A percentile compares a stretch with the other conserved stretches of the same genome.
Evolutionary conservation across 73 alveolate species (phyloP).

Genomic region (Breviolum minutum): DNA sequence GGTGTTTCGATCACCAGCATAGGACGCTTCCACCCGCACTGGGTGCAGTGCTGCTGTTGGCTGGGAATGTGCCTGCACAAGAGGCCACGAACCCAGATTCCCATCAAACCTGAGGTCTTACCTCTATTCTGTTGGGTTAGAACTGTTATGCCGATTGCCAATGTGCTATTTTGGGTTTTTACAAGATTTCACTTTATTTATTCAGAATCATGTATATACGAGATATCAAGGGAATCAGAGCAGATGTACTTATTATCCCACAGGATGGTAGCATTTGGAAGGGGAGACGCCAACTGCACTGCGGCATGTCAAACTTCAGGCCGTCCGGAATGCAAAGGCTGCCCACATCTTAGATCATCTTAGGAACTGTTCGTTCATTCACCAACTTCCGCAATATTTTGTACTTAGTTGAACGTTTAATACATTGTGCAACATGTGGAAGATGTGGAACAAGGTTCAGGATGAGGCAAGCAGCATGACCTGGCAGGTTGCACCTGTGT

Average conservation of each 20-base stretch:
- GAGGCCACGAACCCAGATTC: not conserved
- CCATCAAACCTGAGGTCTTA: not conserved
- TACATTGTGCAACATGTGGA: not conserved
- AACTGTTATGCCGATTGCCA: no score
- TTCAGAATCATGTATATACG: no score
- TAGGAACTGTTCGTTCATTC: no score
- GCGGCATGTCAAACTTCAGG: not conserved
- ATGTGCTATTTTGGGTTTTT: no score
- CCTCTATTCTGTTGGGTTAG: no score
- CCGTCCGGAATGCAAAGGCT: slow-evolving; percentile 83
- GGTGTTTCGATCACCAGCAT: not conserved
- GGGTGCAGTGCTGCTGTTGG: slow-evolving; percentile 80
- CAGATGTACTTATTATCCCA: no score
- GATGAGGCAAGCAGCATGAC: slow-evolving; percentile 66
- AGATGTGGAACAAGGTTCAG: slow-evolving; percentile 23
- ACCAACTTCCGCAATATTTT: not conserved
- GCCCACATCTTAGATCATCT: not conserved
- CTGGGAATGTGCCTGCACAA: slow-evolving; percentile 44
- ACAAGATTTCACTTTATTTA: no score
- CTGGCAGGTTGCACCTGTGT: slow-evolving; percentile 66
- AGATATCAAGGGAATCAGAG: no score
- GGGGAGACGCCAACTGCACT: not conserved
- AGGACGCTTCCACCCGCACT: slow-evolving; percentile 86
- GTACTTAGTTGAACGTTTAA: no score
- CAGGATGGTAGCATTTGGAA: not conserved